phyloP scores from a whole-genome alignment of 2,329 filamentous ascomycete genomes.

The Exophiala bonariae region DNA sequence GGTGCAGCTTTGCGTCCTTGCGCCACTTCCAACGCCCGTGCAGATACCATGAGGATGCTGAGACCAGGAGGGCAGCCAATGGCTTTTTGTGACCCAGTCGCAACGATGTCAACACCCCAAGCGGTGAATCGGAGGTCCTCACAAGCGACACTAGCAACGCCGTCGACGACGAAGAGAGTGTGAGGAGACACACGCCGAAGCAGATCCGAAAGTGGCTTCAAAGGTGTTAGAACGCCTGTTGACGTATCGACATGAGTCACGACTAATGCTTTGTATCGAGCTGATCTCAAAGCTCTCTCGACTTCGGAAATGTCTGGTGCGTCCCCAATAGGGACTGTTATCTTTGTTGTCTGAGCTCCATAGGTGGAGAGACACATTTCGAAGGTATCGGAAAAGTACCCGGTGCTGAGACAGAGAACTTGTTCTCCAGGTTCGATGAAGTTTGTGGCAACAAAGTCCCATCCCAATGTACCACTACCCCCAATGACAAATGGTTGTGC shows the following conservation, averaged over 20 bases:
- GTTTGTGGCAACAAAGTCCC: constrained; percentile 93
- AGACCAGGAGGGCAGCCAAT: constrained; percentile 93
- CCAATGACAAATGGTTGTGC: constrained; percentile 91
- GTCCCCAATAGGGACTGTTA: constrained; percentile 84
- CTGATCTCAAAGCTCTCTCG: constrained; percentile 81
- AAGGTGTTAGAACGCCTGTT: constrained; percentile 88
- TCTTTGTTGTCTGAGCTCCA: constrained; percentile 81
- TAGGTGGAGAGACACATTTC: constrained; percentile 90
- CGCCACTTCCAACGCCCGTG: constrained; percentile 77
- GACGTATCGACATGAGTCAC: constrained; percentile 99
- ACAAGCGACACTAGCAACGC: constrained; percentile 92
- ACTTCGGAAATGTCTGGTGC: constrained; percentile 82
- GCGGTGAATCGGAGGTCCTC: constrained; percentile 95
- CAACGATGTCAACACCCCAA: constrained; percentile 87
- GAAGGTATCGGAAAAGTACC: constrained; percentile 95
- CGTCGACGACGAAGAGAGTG: constrained; percentile 88
- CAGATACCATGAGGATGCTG: constrained; percentile 90
- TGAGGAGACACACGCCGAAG: constrained; percentile 85
- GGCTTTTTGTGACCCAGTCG: constrained; percentile 94
- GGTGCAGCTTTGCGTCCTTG: constrained; percentile 77
- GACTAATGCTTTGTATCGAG: constrained; percentile 89
- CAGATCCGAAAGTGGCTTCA: constrained; percentile 78
- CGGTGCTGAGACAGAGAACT: constrained; percentile 90
- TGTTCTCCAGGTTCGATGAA: constrained; percentile 84
- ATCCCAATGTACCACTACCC: constrained; percentile 91